Evolutionary conservation across 768 basidiomycete genomes (phyloP), one percentile per base, ranked within the genome.

Genomic region (Boletus patriciae): DNA sequence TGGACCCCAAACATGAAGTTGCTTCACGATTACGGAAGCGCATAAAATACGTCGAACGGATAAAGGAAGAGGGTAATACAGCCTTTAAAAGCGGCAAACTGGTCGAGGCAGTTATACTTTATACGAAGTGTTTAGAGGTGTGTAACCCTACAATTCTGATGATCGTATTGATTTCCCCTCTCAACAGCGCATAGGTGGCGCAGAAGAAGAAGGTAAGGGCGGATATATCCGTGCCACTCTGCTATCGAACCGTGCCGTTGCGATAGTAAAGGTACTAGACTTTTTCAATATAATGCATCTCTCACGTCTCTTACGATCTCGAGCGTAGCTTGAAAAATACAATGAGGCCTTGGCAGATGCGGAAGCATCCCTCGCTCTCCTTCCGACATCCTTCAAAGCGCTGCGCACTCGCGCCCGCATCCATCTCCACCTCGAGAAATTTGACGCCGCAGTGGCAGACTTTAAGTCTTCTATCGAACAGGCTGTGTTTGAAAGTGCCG

Each of bases 331-430:
- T 36, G 78, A 84, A 52, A 76, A 76, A 46, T 78, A 86, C 64
- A 76, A 85, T 31, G 86, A 87, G 12, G 92, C 93, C 0, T 78
- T 94, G 23, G 70, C 68, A 37, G 92, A 94, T 66, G 88, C 85
- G 2, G 81, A 87, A 45, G 78, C 78, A 12, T 90, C 90, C 9
- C 80, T 95, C 16, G 55, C 64, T 6, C 78, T 93, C 41, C 67
- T 78, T 51, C 80, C 88, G 0, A 75, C 77, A 40, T 87, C 88
- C 9, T 94, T 88, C 80, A 95, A 95, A 73, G 91, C 90, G 4
- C 76, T 91, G 40, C 88, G 92, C 45, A 94, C 93, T 8, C 87
- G 92, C 36, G 93, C 91, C 12, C 85, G 93, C 4, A 86, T 92
- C 50, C 66, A 88, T 62, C 78, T 93, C 8, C 79, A 86, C 65